Evolutionary conservation across 306 rosid genomes (phyloP), one percentile per base, ranked within the genome.

Genomic region (Cucumis hystrix): DNA sequence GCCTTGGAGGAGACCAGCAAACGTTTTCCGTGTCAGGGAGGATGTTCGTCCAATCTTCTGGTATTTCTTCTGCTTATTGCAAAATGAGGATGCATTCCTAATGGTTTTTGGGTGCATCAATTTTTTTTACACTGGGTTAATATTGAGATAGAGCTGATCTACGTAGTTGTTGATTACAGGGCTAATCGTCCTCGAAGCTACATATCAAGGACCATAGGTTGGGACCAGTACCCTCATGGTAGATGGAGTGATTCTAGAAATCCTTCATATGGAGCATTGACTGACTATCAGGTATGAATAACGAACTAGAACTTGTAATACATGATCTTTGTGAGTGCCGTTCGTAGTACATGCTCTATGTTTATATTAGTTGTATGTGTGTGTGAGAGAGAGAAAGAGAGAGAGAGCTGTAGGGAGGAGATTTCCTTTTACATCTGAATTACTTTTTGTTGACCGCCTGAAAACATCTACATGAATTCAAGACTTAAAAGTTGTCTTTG

Each of bases 101-200:
- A 20, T 68, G 7, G 13, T 68, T 20, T 20, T 49, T 15, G 41
- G 60, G 25, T 49, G 43, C 12, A 25, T 54, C 20, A 35, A 4
- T 0, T 73, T 33, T 6, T 52, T 75, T 35, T 21, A 56, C 54
- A 75, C 0, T 20, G 1, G 30, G 40, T 17, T 60, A 41, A 25
- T 47, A 47, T 79, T 45, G 78, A 56, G 56, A 83, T 59, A 20
- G 79, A 39, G 73, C 83, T 86, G 79, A 81, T 79, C 66, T 55
- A 83, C 82, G 43, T 61, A 52, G 40, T 63, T 80, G 78, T 77
- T 84, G 25, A 58, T 84, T 28, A 21, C 79, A 95, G 99, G 99
- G 99, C 99, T 60, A 95, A 92, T 83, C 99, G 97, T 80, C 99
- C 97, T 52, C 92, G 84, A 82, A 95, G 99, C 89, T 95, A 95